Conservation (phyloP, 1,284 basidiomycete species). For the Fomitopsis betulina region DNA sequence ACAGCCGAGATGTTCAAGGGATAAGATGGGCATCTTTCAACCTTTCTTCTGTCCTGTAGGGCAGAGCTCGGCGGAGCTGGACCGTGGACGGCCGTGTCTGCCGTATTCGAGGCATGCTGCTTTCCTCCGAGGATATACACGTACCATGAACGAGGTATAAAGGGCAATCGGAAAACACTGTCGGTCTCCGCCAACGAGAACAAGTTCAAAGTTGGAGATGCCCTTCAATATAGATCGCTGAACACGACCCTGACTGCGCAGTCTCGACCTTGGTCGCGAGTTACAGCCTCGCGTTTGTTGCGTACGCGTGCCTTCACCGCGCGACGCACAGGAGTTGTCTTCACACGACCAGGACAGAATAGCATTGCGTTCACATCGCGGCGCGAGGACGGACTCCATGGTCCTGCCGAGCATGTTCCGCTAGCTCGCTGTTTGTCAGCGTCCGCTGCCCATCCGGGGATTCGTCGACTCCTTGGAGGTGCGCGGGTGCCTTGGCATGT, state of each 20-base stretch:
- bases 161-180: no score
- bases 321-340: neutral
- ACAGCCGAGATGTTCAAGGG: neutral
- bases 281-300: neutral
- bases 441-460: neutral
- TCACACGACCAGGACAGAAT: neutral
- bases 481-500: neutral
- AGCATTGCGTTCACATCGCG: conserved; percentile 1
- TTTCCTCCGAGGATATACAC: neutral
- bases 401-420: neutral
- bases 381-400: neutral
- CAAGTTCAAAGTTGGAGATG: no score
- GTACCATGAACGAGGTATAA: neutral
- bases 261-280: no score
- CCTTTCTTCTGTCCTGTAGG: neutral
- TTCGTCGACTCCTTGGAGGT: neutral
- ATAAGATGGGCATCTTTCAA: neutral
- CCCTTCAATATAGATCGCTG: no score
- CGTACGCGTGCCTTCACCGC: neutral
- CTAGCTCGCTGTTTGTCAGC: neutral
- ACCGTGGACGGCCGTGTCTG: neutral
- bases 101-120: neutral
- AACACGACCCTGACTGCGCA: no score
- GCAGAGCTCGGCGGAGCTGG: neutral
- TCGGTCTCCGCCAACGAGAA: no score